phyloP scores from a whole-genome alignment of 1,139 yeast genomes.

The Wickerhamiella pararugosa region DNA sequence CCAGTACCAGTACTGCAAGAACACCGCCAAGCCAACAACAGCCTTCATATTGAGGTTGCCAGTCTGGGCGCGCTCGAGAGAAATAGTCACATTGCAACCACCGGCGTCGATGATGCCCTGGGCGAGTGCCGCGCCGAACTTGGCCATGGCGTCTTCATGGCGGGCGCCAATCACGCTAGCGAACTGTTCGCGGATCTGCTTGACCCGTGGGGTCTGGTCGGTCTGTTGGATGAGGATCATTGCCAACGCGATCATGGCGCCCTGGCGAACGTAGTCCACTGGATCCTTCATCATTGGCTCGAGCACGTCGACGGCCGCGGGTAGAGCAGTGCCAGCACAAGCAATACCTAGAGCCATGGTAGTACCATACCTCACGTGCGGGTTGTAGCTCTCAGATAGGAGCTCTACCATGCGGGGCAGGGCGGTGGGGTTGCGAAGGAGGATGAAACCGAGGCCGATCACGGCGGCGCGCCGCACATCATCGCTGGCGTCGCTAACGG shows the following conservation, averaged over 20 bases:
- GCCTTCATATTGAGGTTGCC: constrained; percentile 84
- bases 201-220: constrained; percentile 64
- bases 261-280: constrained; percentile 95
- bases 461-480: constrained; percentile 97
- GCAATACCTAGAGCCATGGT: constrained; percentile 95
- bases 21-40: constrained; percentile 80
- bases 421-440: constrained; percentile 80
- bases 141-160: constrained; percentile 93
- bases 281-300: constrained; percentile 90
- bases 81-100: constrained; percentile 94
- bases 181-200: constrained; percentile 55
- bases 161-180: constrained; percentile 68
- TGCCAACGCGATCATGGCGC: constrained; percentile 84
- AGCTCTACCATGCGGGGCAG: constrained; percentile 92
- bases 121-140: constrained; percentile 93
- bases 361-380: constrained; percentile 97
- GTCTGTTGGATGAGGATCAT: constrained; percentile 92
- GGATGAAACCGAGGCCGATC: constrained; percentile 80
- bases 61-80: constrained; percentile 77
- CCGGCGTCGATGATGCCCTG: constrained; percentile 99
- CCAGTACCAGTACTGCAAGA: constrained; percentile 97
- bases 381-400: constrained; percentile 86
- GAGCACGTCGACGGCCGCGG: constrained; percentile 79
- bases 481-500: constrained; percentile 93
- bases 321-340: constrained; percentile 87